Percentiles rank a stretch among this genome's conserved stretches.
Evolutionary conservation across 2,329 filamentous ascomycete genomes (phyloP).

Genomic region (Botrytis elliptica): DNA sequence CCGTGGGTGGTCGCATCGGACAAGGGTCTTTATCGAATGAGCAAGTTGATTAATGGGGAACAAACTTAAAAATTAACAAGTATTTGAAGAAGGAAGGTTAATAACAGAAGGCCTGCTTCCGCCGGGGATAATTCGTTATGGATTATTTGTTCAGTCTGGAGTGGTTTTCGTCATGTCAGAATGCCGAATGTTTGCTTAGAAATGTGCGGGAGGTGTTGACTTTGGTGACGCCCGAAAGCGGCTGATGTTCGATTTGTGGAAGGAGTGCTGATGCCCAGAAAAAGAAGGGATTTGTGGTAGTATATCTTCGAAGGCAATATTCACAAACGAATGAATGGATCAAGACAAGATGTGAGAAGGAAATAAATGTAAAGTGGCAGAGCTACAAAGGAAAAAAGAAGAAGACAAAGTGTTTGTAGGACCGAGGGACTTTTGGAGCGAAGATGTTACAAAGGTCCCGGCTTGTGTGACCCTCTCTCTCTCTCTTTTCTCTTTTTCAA

Average conservation of each 20-base stretch:
- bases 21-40: conserved; percentile 21
- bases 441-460: not conserved
- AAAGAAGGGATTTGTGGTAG: not conserved
- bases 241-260: conserved; percentile 10
- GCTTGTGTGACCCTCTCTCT: not conserved
- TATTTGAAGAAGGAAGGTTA: not conserved
- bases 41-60: conserved; percentile 4
- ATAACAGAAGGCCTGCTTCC: conserved; percentile 22
- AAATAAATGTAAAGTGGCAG: not conserved
- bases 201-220: not conserved
- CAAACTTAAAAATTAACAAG: conserved; percentile 4
- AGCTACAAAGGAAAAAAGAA: not conserved
- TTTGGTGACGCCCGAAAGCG: not conserved
- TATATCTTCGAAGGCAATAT: not conserved
- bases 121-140: not conserved
- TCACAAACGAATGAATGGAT: not conserved
- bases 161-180: conserved; percentile 1
- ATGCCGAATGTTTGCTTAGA: not conserved
- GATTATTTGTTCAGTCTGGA: not conserved
- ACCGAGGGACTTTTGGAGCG: not conserved
- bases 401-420: not conserved
- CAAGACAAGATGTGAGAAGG: not conserved
- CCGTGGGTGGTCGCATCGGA: conserved; percentile 5
- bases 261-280: not conserved
- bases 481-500: not conserved